A percentile compares a stretch with the other conserved stretches of the same genome.
phyloP scores from a whole-genome alignment of 2,329 filamentous ascomycete genomes.

The Trichoderma oligosporum region DNA sequence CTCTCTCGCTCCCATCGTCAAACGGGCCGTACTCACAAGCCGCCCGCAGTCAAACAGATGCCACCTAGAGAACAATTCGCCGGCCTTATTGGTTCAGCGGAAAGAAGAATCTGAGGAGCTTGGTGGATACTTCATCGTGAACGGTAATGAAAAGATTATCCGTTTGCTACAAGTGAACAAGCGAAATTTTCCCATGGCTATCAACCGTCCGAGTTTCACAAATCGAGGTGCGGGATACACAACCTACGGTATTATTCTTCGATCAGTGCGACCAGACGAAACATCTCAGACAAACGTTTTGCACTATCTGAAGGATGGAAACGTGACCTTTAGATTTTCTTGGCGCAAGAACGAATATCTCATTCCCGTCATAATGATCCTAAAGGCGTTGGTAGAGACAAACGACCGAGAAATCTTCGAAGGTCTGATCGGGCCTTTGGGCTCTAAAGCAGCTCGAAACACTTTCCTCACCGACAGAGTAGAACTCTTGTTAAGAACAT shows the following conservation, averaged over 20 bases:
- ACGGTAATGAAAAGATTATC: constrained; percentile 95
- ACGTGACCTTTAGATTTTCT: constrained; percentile 94
- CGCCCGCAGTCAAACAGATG: constrained; percentile 72
- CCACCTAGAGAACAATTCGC: constrained; percentile 81
- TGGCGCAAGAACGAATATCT: constrained; percentile 97
- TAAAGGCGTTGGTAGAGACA: constrained; percentile 92
- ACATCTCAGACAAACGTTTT: constrained; percentile 96
- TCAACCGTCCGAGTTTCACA: constrained; percentile 83
- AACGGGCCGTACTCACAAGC: not conserved
- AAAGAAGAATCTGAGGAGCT: constrained; percentile 97
- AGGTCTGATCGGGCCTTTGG: constrained; percentile 74
- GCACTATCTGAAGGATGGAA: constrained; percentile 93
- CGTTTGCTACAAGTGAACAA: constrained; percentile 86
- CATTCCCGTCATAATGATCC: constrained; percentile 92
- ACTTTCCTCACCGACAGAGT: constrained; percentile 95
- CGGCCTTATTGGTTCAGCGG: constrained; percentile 73
- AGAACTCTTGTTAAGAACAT: constrained; percentile 85
- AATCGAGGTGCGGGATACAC: constrained; percentile 86
- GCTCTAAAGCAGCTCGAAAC: constrained; percentile 74
- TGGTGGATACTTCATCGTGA: constrained; percentile 95
- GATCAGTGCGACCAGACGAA: constrained; percentile 93
- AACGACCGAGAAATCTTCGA: constrained; percentile 97
- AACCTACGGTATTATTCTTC: constrained; percentile 82
- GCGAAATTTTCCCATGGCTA: constrained; percentile 93
- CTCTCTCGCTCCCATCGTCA: not conserved